Evolutionary conservation across 306 rosid genomes (phyloP), one percentile per base, ranked within the genome.

Genomic region (Malus sylvestris): DNA sequence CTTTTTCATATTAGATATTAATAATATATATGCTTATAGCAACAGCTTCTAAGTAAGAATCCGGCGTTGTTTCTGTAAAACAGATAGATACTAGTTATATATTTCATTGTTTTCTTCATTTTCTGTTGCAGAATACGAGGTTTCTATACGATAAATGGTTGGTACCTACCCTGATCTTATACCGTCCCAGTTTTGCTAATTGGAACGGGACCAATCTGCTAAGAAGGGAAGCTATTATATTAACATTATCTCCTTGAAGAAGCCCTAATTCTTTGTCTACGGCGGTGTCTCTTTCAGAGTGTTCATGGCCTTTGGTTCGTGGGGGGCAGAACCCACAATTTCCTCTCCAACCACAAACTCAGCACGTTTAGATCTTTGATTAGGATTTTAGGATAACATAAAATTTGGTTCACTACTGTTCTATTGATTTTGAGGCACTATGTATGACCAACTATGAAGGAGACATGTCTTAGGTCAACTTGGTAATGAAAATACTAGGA

Each of bases 221-320:
- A 16, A 15, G 55, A 49, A 49, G 7, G 55, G 18, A 49, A 15
- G 55, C 18, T 49, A 49, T 16, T 49, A 15, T 49, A 49, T 5
- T 16, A 49, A 16, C 15, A 49, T 49, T 49, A 49, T 49, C 55
- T 49, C 66, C 58, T 64, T 8, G 46, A 71, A 67, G 77, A 78
- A 35, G 27, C 23, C 33, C 22, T 16, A 19, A 51, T 51, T 29
- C 18, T 45, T 62, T 77, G 67, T 16, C 25, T 51, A 66, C 19
- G 40, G 65, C 44, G 57, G 55, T 61, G 71, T 71, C 81, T 22
- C 71, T 78, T 71, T 78, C 81, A 51, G 62, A 46, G 71, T 10
- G 70, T 51, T 57, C 76, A 25, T 33, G 76, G 33, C 13, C 35
- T 70, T 30, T 27, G 68, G 58, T 27, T 29, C 55, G 71, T 78